Percentiles rank a stretch among this genome's conserved stretches.
Conservation (phyloP, 2,329 filamentous ascomycete genomes). For the Apiospora sp. region DNA sequence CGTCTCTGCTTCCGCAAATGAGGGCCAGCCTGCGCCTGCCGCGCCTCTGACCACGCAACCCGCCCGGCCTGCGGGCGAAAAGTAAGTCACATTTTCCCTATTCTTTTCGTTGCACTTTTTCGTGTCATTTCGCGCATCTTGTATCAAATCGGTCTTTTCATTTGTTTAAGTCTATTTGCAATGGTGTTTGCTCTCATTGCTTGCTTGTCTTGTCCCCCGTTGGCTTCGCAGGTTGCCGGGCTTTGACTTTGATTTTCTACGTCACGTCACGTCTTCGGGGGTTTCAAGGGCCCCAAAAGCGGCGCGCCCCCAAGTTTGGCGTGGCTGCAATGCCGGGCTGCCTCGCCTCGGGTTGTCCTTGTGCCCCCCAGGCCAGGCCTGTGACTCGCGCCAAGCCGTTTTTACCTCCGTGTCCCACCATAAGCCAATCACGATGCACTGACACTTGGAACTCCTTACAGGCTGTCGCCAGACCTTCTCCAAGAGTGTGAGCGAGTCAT, state of each 20-base stretch:
- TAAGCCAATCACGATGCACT: conserved; percentile 24
- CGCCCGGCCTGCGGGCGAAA: conserved; percentile 54
- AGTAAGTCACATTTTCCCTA: conserved; percentile 53
- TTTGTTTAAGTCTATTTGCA: neutral
- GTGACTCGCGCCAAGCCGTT: conserved; percentile 28
- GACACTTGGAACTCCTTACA: conserved; percentile 34
- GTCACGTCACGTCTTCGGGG: conserved; percentile 27
- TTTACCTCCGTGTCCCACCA: conserved; percentile 27
- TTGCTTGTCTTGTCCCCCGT: conserved; percentile 20
- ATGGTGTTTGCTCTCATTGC: neutral
- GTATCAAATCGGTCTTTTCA: neutral
- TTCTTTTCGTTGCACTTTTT: conserved; percentile 25
- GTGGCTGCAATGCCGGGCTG: conserved; percentile 29
- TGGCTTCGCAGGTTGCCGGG: conserved; percentile 7
- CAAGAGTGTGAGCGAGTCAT: conserved; percentile 68
- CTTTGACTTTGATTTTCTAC: neutral
- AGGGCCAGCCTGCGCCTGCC: conserved; percentile 53
- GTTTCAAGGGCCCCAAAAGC: conserved; percentile 26
- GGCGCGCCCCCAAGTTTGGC: conserved; percentile 25
- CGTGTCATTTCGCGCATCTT: conserved; percentile 19
- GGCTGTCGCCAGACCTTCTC: conserved; percentile 64
- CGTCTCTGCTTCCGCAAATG: conserved; percentile 49
- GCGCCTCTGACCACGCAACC: conserved; percentile 48
- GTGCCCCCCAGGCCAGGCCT: conserved; percentile 17
- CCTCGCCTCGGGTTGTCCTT: conserved; percentile 29